Percentiles rank a stretch among this genome's conserved stretches.
phyloP scores from a whole-genome alignment of 2,329 filamentous ascomycete genomes.

The Aspergillus hiratsukae region DNA sequence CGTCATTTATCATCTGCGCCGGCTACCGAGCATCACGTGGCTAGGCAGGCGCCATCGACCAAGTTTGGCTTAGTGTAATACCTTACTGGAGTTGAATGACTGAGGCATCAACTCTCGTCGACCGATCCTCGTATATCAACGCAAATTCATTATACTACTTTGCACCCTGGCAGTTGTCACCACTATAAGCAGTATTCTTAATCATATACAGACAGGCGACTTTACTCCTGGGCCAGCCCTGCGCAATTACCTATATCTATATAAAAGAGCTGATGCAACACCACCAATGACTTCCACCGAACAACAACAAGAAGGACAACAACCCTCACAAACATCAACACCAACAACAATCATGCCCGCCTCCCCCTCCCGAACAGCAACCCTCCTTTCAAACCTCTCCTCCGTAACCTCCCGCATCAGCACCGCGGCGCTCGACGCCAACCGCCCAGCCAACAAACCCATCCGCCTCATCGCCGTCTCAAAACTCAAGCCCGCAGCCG shows the following conservation, averaged over 20 bases:
- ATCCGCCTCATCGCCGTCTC: constrained; percentile 84
- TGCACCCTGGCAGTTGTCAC: not conserved
- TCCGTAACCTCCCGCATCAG: constrained; percentile 57
- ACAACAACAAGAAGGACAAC: constrained; percentile 9
- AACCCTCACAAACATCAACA: constrained; percentile 14
- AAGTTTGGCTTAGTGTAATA: not conserved
- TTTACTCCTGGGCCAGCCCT: not conserved
- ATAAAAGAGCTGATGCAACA: not conserved
- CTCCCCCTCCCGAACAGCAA: constrained; percentile 55
- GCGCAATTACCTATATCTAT: not conserved
- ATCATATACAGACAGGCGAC: not conserved
- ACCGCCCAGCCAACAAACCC: constrained; percentile 17
- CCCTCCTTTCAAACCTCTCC: constrained; percentile 59
- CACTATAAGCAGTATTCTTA: not conserved
- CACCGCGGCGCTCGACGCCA: constrained; percentile 39
- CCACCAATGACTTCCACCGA: constrained; percentile 9
- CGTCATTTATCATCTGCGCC: not conserved
- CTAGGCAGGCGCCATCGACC: not conserved
- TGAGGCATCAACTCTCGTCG: not conserved
- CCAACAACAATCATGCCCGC: constrained; percentile 48
- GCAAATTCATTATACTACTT: not conserved
- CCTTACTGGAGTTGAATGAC: not conserved
- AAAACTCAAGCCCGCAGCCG: constrained; percentile 89
- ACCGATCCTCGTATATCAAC: not conserved
- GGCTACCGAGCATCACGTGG: constrained; percentile 13